A percentile compares a stretch with the other conserved stretches of the same genome.
Conservation (phyloP, 2,329 filamentous ascomycete species). For the Graphilbum ipis-grandicollis region DNA sequence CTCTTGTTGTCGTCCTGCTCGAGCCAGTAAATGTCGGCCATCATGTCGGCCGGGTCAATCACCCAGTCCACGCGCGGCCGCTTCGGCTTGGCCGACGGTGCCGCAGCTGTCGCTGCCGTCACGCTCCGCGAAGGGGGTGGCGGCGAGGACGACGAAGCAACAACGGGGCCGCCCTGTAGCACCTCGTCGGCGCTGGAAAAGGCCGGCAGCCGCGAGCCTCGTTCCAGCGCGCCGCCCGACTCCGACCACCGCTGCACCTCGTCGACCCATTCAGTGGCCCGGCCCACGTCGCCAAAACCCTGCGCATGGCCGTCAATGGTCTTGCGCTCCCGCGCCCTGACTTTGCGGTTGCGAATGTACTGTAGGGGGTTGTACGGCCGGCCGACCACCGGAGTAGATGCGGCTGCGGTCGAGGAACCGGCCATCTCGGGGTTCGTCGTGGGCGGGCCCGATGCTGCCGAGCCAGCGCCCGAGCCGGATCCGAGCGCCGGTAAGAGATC, state of each 20-base stretch:
- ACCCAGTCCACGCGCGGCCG: conserved; percentile 74
- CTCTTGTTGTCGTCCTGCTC: conserved; percentile 67
- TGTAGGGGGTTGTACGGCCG: conserved; percentile 82
- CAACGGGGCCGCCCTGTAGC: no score
- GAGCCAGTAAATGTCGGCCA: conserved; percentile 84
- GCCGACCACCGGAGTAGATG: no score
- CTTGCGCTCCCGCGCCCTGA: conserved; percentile 61
- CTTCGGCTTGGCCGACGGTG: conserved; percentile 32
- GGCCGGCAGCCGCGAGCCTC: conserved; percentile 20
- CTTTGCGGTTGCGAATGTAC: conserved; percentile 77
- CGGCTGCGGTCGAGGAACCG: no score
- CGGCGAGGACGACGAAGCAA: no score
- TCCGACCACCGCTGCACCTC: conserved; percentile 36
- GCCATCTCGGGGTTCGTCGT: no score
- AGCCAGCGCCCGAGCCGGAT: conserved; percentile 12
- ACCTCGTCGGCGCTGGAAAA: conserved; percentile 29
- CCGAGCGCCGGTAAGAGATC: conserved; percentile 55
- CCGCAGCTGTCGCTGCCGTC: conserved; percentile 1
- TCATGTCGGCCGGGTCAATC: conserved; percentile 64
- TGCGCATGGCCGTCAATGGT: conserved; percentile 56
- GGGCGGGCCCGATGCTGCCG: conserved; percentile 6
- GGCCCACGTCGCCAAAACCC: conserved; percentile 58
- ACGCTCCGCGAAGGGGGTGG: conserved; percentile 21
- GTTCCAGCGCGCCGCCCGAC: no score
- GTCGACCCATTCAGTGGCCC: conserved; percentile 63